A percentile compares a stretch with the other conserved stretches of the same genome.
Conservation (phyloP, 495 filamentous ascomycete genomes). For the Penicillium ochrochloron region DNA sequence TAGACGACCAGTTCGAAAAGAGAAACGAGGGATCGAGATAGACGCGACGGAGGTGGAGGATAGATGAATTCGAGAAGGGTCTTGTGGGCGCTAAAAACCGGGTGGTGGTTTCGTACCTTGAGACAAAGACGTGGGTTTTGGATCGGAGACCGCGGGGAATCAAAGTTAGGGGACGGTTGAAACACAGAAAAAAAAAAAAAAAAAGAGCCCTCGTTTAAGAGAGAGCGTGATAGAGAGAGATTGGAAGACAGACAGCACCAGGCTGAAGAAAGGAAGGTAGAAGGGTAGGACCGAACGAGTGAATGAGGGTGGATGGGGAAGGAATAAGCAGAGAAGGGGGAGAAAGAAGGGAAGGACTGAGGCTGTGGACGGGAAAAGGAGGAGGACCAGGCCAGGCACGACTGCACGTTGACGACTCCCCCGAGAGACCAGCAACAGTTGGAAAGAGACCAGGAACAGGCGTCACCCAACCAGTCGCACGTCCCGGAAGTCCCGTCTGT, state of each 20-base stretch:
- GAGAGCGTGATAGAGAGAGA: constrained; percentile 1
- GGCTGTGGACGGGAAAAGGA: constrained; percentile 1
- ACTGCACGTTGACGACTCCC: too few relatives aligned
- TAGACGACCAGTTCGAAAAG: background rate
- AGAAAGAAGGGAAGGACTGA: constrained; percentile 22
- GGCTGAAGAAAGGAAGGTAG: constrained; percentile 28
- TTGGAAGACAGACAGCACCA: constrained; percentile 27
- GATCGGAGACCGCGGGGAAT: constrained; percentile 3
- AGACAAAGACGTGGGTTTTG: constrained; percentile 19
- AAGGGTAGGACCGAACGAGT: constrained; percentile 25
- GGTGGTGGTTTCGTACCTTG: constrained; percentile 17
- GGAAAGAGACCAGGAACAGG: too few relatives aligned
- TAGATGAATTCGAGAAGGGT: background rate
- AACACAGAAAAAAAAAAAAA: constrained; percentile 1
- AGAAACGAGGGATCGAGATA: background rate
- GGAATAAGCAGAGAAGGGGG: constrained; percentile 16
- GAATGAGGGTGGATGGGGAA: constrained; percentile 22
- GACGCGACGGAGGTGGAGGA: constrained; percentile 3
- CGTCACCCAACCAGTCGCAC: too few relatives aligned
- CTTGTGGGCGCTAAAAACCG: constrained; percentile 18
- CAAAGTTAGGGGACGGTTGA: constrained; percentile 2
- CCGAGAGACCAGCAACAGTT: too few relatives aligned
- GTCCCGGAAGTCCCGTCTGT: background rate
- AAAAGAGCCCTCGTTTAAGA: background rate
- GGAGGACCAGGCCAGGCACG: background rate